phyloP scores from a whole-genome alignment of 108 stramenopile genomes.

The Cyclotella distinguenda region DNA sequence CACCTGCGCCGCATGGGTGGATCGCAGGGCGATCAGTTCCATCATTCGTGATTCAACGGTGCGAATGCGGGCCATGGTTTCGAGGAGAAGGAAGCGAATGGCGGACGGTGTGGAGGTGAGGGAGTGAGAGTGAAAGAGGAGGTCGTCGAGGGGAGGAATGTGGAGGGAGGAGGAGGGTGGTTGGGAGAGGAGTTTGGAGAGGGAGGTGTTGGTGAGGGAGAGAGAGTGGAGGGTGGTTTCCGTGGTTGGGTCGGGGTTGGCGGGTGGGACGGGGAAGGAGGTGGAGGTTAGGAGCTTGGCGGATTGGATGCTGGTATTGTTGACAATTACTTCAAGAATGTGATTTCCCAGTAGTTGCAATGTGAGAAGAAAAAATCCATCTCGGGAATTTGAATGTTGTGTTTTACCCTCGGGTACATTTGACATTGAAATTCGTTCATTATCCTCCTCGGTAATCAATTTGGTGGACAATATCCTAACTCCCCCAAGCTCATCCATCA shows the following conservation, averaged over 20 bases:
- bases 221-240: conserved; percentile 34
- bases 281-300: conserved; percentile 50
- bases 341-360: conserved; percentile 42
- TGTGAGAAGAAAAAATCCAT: conserved; percentile 25
- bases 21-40: conserved; percentile 48
- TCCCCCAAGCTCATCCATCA: conserved; percentile 67
- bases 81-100: conserved; percentile 60
- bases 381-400: too few relatives aligned
- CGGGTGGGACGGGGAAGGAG: conserved; percentile 14
- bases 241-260: not conserved
- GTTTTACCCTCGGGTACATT: too few relatives aligned
- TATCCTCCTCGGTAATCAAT: too few relatives aligned
- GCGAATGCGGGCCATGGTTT: conserved; percentile 59
- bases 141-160: conserved; percentile 57
- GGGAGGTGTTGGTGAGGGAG: conserved; percentile 24
- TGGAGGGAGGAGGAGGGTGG: conserved; percentile 34
- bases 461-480: conserved; percentile 48
- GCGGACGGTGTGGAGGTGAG: conserved; percentile 41
- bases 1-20: conserved; percentile 51
- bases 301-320: conserved; percentile 43
- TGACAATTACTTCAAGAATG: conserved; percentile 39
- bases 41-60: conserved; percentile 42
- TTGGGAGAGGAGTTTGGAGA: conserved; percentile 39
- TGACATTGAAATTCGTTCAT: too few relatives aligned
- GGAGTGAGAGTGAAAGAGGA: conserved; percentile 48